Evolutionary conservation across 225 moss, liverwort and hornwort species (phyloP), one percentile per base, ranked within the genome.

Genomic region (Lunularia cruciata): DNA sequence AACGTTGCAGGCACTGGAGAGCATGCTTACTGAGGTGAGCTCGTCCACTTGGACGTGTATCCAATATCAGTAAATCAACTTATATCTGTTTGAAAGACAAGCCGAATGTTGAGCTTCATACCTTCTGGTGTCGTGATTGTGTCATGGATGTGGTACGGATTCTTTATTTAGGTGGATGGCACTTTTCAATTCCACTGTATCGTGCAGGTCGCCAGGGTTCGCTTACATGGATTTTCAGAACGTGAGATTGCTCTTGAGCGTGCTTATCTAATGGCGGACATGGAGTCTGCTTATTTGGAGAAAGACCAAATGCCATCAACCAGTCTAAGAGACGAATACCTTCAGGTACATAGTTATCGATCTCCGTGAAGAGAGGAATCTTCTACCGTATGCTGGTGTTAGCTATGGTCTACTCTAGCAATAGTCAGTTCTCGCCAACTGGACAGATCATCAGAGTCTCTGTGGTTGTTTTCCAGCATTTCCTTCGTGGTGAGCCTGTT

Each of bases 221-320:
- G 95, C 10, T 72, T 86, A 38, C 83, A 92, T 72, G 95, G 95
- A 25, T 95, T 95, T 76, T 95, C 92, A 73, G 92, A 95, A 64
- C 86, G 95, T 55, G 95, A 95, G 82, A 87, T 95, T 72, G 83
- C 95, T 54, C 75, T 95, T 71, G 92, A 92, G 59, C 85, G 92
- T 74, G 95, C 95, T 35, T 87, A 88, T 53, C 69, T 95, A 51
- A 92, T 95, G 92, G 92, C 95, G 67, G 95, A 95, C 74, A 90
- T 90, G 22, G 95, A 95, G 77, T 92, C 92, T 45, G 88, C 92
- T 25, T 95, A 92, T 70, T 71, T 95, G 63, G 95, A 95, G 83
- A 90, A 87, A 65, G 95, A 95, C 33, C 95, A 95, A 77, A 87
- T 95, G 83, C 95, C 89, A 73, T 95, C 95, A 28, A 86, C 88